Evolutionary conservation across 2,329 filamentous ascomycete species (phyloP), one percentile per base, ranked within the genome.

Genomic region (Capronia americana): DNA sequence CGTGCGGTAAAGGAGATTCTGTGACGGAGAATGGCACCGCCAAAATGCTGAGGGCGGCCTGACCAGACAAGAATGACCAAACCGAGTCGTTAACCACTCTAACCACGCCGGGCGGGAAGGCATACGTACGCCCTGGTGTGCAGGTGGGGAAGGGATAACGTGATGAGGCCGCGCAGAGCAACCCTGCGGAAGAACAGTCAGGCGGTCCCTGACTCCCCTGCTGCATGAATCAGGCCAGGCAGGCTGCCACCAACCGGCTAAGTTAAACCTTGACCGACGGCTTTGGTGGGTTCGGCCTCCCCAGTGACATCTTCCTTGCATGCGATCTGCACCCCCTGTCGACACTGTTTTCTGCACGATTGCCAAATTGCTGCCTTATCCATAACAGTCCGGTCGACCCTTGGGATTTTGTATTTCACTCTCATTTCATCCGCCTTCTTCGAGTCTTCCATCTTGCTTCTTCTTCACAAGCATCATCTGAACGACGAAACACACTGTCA

Each of bases 241-340:
- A 44, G 44, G 46, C 57, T 34, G 24, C 26, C 17, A 24, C 44
- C 8, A 34, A 17, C 41, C n/a, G 44, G 20, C 44, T 48, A 60
- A 53, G 20, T 28, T 48, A 60, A 53, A 20, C 34, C 34, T 61
- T 54, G 48, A 20, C 48, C 48, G 46, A 38, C n/a, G 28, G 58
- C 38, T 53, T 61, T 41, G 17, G 38, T n/a, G 17, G 38, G 17
- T 17, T n/a, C 57, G 57, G 57, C 41, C 28, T 46, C 26, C 41
- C 20, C 28, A 51, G 58, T 51, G 58, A 61, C 58, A 61, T 61
- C 58, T 59, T 59, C 32, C 5, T 51, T 59, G 57, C 57, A 59
- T 59, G 20, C 38, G 44, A 28, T 30, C 24, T 30, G 28, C 24
- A 55, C 53, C 53, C 53, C 53, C 53, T 55, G 53, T 55, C 17